Evolutionary conservation across 2,329 filamentous ascomycete genomes (phyloP), one percentile per base, ranked within the genome.

Genomic region (Onygena corvina): DNA sequence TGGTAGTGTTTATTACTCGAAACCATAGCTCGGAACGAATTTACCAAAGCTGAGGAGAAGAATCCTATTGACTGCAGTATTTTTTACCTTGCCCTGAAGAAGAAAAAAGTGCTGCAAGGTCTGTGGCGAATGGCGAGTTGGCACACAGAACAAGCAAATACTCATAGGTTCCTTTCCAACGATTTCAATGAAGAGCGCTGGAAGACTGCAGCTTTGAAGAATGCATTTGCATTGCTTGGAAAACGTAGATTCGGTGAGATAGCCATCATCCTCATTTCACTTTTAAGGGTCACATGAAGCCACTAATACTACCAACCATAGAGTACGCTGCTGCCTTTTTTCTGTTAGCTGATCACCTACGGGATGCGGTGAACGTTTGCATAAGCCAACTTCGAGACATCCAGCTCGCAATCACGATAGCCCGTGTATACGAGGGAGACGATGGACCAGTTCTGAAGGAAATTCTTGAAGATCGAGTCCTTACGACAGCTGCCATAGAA

Each of bases 241-340:
- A 93, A 88, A 66, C 78, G 87, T 38, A 76, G 92, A 46, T 95
- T 95, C 63, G 79, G 84, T 87, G 66, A 61, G 75, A 60, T n/a
- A n/a, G n/a, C n/a, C n/a, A n/a, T n/a, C n/a, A n/a, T n/a, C 27
- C 9, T 33, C 6, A 33, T 44, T n/a, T 48, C 34, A 18, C 6
- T 40, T 9, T 6, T 18, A 31, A 12, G 25, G 20, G 33, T 21
- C 40, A 18, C 9, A 33, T 20, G 11, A 18, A 29, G 12, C 16
- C 18, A 50, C 30, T 50, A 35, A 49, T 50, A n/a, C 45, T 55
- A 48, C 56, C 47, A 20, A 3, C 25, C 7, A 29, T 49, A 87
- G 87, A 86, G 67, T 98, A 98, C 61, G 89, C 92, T 2, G 92
- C 90, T 0, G 85, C 92, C 0, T 98, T 96, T 68, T 98, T 98